Evolutionary conservation across 1,284 basidiomycete genomes (phyloP), one percentile per base, ranked within the genome.

Genomic region (Papiliotrema flavescens): DNA sequence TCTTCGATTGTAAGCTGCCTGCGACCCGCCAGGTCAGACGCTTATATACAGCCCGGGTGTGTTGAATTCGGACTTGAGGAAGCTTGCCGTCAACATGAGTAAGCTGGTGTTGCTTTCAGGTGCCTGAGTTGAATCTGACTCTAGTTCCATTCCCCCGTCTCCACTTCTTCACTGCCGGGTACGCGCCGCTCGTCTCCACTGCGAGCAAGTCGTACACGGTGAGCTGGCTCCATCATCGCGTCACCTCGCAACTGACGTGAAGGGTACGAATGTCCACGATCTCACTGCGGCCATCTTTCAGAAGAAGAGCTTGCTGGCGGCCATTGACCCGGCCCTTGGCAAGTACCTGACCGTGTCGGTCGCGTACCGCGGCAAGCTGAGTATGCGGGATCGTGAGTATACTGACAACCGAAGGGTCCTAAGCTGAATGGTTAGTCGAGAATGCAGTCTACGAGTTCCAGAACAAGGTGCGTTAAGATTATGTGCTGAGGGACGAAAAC

Each of bases 121-220:
- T n/a, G n/a, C n/a, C n/a, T n/a, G n/a, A n/a, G n/a, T n/a, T n/a
- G n/a, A n/a, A n/a, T n/a, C n/a, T n/a, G n/a, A n/a, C n/a, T n/a
- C n/a, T n/a, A n/a, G 90, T 94, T 77, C 92, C 93, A 45, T 95
- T 96, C 90, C 92, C 92, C 57, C 91, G 94, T 87, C 87, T 98
- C 43, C 95, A 98, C 80, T 98, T 98, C 85, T 97, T 98, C 85
- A 90, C 96, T 87, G 92, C 92, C 65, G 94, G 94, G 63, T 97
- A 91, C 67, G 94, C 95, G 57, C 94, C 94, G 37, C 80, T 98
- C 57, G 96, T 94, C 56, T 90, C 94, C 34, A 87, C 91, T 0
- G 82, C 82, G 49, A 78, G 83, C 3, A 80, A 80, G 58, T 79
- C 83, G 8, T 96, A 85, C 80, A 72, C 65, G 39, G 73, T 76